A percentile compares a stretch with the other conserved stretches of the same genome.
Evolutionary conservation across 768 basidiomycete genomes (phyloP).

Genomic region (Naganishia randhawae): DNA sequence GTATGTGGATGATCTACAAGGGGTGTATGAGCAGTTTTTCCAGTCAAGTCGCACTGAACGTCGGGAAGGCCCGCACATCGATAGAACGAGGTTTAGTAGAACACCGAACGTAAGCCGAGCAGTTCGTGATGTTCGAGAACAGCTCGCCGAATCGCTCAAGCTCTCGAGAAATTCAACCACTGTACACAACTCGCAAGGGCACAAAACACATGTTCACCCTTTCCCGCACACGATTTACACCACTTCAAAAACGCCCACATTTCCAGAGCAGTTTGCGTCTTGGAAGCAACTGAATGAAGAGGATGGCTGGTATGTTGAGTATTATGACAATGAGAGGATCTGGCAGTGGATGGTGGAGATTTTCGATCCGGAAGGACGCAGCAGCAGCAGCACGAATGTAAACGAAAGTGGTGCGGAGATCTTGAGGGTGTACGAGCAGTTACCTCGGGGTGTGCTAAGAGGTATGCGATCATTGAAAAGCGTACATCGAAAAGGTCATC

Average conservation of each 20-base stretch:
- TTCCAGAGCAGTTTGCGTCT: slow-evolving; percentile 35
- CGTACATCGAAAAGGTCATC: no score
- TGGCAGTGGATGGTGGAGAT: slow-evolving; percentile 28
- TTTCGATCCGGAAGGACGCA: not conserved
- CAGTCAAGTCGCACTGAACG: no score
- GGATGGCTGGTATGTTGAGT: slow-evolving; percentile 27
- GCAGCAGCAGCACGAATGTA: not conserved
- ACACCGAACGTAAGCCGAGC: no score
- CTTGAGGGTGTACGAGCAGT: not conserved
- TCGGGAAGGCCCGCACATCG: no score
- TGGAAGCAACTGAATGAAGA: slow-evolving; percentile 33
- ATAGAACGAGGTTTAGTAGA: not conserved
- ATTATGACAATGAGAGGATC: slow-evolving; percentile 32
- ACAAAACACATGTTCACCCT: not conserved
- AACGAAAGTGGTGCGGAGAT: not conserved
- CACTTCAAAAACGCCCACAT: slow-evolving; percentile 25
- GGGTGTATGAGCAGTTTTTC: not conserved
- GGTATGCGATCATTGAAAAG: no score
- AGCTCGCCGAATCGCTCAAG: not conserved
- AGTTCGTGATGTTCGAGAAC: not conserved
- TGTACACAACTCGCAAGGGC: not conserved
- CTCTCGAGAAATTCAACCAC: not conserved
- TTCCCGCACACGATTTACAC: slow-evolving; percentile 35
- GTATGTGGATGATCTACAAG: not conserved
- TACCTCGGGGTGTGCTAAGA: no score